These are phyloP conservation scores for Hebeloma cylindrosporum DNA, from an alignment of 768 basidiomycete genomes.

Conservation along the genomic window DNA sequence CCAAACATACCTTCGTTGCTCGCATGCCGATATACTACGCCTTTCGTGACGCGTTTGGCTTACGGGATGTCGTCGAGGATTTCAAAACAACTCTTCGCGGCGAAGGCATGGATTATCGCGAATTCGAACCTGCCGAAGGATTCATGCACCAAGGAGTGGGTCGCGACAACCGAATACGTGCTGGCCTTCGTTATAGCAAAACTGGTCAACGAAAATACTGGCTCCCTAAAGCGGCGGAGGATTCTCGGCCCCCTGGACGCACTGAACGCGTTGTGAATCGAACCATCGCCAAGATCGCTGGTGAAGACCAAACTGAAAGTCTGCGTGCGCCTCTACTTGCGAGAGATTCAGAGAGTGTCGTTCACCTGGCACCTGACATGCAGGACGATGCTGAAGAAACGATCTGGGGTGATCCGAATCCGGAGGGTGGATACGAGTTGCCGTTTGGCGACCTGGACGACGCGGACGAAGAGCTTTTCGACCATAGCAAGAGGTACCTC, in stretches of 20 bases:
- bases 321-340: conserved; percentile 75
- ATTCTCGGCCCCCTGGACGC: conserved; percentile 38
- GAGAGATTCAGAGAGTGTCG: conserved; percentile 58
- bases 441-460: conserved; percentile 71
- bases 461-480: conserved; percentile 75
- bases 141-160: conserved; percentile 88
- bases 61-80: conserved; percentile 87
- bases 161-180: conserved; percentile 82
- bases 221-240: conserved; percentile 69
- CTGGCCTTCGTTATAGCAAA: conserved; percentile 86
- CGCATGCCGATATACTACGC: conserved; percentile 90
- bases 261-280: conserved; percentile 43
- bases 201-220: conserved; percentile 96
- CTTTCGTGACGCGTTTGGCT: conserved; percentile 83
- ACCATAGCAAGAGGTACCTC: conserved; percentile 72
- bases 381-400: conserved; percentile 41
- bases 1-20: conserved; percentile 61
- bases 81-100: conserved; percentile 79
- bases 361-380: conserved; percentile 65
- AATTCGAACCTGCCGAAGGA: conserved; percentile 95
- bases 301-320: conserved; percentile 48
- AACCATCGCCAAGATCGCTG: conserved; percentile 40
- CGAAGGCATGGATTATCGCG: conserved; percentile 91
- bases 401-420: conserved; percentile 35
- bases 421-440: conserved; percentile 52